Percentiles rank a stretch among this genome's conserved stretches.
Conservation (phyloP, 345 rosid genomes). For the Ceriops tagal region DNA sequence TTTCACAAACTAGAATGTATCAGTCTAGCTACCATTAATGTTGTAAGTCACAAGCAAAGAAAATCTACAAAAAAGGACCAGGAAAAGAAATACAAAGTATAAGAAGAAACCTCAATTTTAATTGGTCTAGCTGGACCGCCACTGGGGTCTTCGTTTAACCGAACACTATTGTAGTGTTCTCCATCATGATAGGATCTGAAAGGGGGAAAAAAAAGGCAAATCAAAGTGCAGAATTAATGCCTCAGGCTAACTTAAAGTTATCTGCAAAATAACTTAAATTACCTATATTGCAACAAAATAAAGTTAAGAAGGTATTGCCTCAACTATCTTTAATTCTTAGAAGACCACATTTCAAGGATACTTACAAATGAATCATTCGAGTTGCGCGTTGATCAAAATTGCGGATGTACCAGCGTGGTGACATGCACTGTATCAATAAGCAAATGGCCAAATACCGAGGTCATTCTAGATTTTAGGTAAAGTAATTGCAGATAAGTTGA, state of each 20-base stretch:
- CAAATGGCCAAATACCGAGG: constrained; percentile 2
- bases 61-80: constrained; percentile 3
- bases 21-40: constrained; percentile 31
- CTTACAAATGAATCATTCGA: constrained; percentile 89
- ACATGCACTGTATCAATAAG: constrained; percentile 49
- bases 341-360: constrained; percentile 7
- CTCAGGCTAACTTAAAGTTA: not conserved
- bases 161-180: constrained; percentile 87
- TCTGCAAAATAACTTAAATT: not conserved
- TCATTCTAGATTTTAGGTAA: not conserved
- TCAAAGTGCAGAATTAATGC: not conserved
- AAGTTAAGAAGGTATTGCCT: not conserved
- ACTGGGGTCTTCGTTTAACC: constrained; percentile 68
- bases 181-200: constrained; percentile 90
- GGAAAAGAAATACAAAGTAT: not conserved
- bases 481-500: not conserved
- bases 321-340: not conserved
- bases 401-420: constrained; percentile 88
- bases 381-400: constrained; percentile 61
- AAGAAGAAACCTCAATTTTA: constrained; percentile 57
- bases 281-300: not conserved
- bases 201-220: not conserved
- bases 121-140: constrained; percentile 70
- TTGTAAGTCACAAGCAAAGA: constrained; percentile 10
- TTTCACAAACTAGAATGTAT: constrained; percentile 56